phyloP scores from a whole-genome alignment of 78 protist species.

The Guillardia theta region DNA sequence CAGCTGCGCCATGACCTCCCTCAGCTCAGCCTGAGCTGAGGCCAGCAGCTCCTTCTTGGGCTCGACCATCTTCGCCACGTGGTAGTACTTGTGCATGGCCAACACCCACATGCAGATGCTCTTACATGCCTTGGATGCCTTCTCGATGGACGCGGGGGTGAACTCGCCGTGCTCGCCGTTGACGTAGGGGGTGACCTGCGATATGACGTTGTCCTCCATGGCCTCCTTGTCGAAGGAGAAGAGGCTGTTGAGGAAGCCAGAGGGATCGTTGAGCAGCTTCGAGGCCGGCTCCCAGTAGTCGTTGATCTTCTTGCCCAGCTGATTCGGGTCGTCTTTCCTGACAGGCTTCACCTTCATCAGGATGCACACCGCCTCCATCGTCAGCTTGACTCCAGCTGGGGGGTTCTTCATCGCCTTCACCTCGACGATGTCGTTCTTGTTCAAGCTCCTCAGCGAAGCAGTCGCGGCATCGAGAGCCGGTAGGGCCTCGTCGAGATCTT shows the following conservation, averaged over 20 bases:
- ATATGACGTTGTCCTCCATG: conserved; percentile 53
- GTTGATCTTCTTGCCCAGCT: conserved; percentile 58
- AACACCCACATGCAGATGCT: conserved; percentile 83
- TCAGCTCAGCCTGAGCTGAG: conserved; percentile 62
- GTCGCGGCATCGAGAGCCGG: conserved; percentile 86
- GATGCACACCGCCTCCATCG: conserved; percentile 70
- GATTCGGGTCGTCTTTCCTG: conserved; percentile 28
- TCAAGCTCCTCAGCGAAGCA: conserved; percentile 55
- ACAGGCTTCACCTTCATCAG: conserved; percentile 61
- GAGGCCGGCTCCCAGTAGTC: conserved; percentile 79
- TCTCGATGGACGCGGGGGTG: conserved; percentile 56
- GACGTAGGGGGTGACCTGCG: conserved; percentile 69
- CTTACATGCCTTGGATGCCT: conserved; percentile 76
- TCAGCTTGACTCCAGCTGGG: conserved; percentile 76
- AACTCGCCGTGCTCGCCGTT: conserved; percentile 57
- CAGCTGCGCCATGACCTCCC: conserved; percentile 48
- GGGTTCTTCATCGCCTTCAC: conserved; percentile 69
- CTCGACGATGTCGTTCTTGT: conserved; percentile 64
- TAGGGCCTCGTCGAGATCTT: conserved; percentile 78
- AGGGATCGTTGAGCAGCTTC: conserved; percentile 57
- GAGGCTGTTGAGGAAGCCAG: conserved; percentile 52
- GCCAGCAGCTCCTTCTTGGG: conserved; percentile 71
- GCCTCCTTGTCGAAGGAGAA: conserved; percentile 74
- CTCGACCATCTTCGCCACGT: conserved; percentile 66
- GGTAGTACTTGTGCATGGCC: conserved; percentile 79